Base-by-base conservation (phyloP, 129 eudicot species). In the Kitagawia praeruptora region DNA sequence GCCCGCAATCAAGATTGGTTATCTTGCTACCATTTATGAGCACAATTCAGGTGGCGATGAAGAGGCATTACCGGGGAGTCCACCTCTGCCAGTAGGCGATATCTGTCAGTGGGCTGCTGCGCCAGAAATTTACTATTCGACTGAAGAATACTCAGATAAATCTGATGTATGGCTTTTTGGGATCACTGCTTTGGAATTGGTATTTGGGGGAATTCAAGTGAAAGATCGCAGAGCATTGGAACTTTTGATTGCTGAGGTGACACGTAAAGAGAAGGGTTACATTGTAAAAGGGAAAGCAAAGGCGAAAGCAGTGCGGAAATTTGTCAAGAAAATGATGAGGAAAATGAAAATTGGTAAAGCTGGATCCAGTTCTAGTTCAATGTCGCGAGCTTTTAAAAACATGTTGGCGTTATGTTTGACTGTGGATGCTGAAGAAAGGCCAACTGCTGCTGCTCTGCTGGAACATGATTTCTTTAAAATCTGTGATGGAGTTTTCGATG, bases 111-210 rank as follows among this genome's bases (percentile, higher is more conserved):
- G 77, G 77, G 77, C 34, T 44, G 54, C 77, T n/a, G 53, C 77
- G 39, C 77, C 77, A 1, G 77, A 74, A 44, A 23, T 74, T 74
- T 74, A 74, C 77, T 14, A 74, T 41, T 74, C 46, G 39, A 23
- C 13, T 1, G 21, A 23, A 23, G 77, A 44, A 44, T 44, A 42
- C 38, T 23, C 77, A 2, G 38, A 44, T 0, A 73, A 73, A 44
- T 73, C 54, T 41, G 77, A 74, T 44, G 37, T 74, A 12, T 74
- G 77, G 77, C 77, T 74, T 74, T 54, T 74, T 44, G 77, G 77
- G 48, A 74, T 74, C 54, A 44, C 39, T 74, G 77, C 53, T 3
- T 1, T 74, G 77, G 77, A 74, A 41, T 74, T 74, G 77, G 53
- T 12, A 5, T 74, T 21, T 74, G 53, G 53, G 77, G 54, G 54